Evolutionary conservation across 768 basidiomycete genomes (phyloP).

Genomic region (Boletus insuetus): DNA sequence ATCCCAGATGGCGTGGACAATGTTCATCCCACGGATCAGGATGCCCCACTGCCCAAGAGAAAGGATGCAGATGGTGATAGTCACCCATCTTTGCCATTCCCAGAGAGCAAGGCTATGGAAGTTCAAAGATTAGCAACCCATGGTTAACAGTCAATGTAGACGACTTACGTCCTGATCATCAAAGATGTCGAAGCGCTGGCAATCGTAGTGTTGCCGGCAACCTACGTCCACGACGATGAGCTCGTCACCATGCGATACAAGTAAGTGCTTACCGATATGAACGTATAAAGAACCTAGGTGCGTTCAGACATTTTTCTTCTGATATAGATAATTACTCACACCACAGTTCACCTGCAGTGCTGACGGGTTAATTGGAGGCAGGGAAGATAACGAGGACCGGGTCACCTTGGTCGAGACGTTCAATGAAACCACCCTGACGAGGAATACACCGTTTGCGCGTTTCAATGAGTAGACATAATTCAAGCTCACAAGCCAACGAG

Average conservation of each 20-base stretch:
- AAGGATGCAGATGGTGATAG: slow-evolving; percentile 49
- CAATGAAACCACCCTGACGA: slow-evolving; percentile 53
- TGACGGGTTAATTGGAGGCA: background rate
- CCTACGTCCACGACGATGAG: slow-evolving; percentile 11
- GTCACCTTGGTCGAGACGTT: slow-evolving; percentile 40
- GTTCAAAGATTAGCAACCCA: slow-evolving; percentile 13
- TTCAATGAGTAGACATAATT: background rate
- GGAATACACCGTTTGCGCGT: background rate
- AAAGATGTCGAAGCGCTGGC: slow-evolving; percentile 47
- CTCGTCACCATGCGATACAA: background rate
- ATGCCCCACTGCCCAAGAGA: slow-evolving; percentile 65
- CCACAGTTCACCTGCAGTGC: slow-evolving; percentile 52
- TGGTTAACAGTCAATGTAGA: slow-evolving; percentile 8
- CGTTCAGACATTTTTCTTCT: slow-evolving; percentile 1
- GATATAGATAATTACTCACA: slow-evolving; percentile 34
- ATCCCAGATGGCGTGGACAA: slow-evolving; percentile 58
- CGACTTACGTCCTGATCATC: slow-evolving; percentile 61
- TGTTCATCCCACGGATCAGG: slow-evolving; percentile 65
- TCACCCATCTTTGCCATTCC: slow-evolving; percentile 54
- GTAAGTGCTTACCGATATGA: slow-evolving; percentile 53
- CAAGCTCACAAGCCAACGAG: slow-evolving; percentile 55
- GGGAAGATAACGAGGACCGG: background rate
- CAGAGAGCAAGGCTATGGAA: slow-evolving; percentile 61
- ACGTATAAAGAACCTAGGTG: slow-evolving; percentile 59
- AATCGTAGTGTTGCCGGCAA: slow-evolving; percentile 27